Percentiles rank a stretch among this genome's conserved stretches.
Evolutionary conservation across 2,329 filamentous ascomycete species (phyloP).

Genomic region (Neoascochyta sp.): DNA sequence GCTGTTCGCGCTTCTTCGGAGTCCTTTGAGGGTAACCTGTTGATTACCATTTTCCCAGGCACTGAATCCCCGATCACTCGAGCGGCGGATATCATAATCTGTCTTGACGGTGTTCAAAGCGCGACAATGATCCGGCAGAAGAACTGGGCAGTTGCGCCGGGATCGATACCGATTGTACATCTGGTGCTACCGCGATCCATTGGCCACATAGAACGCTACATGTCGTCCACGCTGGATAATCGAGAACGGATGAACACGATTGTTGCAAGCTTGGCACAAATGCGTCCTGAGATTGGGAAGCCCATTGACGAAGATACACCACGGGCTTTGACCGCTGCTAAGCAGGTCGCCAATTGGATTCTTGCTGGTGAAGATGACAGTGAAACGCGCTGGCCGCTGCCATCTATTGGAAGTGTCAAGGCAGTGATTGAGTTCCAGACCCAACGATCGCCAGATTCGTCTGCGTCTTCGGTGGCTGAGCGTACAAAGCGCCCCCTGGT

Average conservation of each 20-base stretch:
- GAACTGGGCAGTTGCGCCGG: constrained; percentile 18
- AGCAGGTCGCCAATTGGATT: constrained; percentile 25
- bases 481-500: constrained; percentile 29
- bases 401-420: constrained; percentile 30
- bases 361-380: constrained; percentile 5
- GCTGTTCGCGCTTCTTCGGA: constrained; percentile 7
- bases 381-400: constrained; percentile 25
- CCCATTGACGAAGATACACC: constrained; percentile 28
- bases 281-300: constrained; percentile 27
- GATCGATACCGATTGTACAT: constrained; percentile 31
- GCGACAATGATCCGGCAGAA: constrained; percentile 22
- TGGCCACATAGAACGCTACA: constrained; percentile 44
- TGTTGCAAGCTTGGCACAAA: constrained; percentile 32
- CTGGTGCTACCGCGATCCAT: constrained; percentile 42
- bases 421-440: constrained; percentile 28
- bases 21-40: constrained; percentile 13
- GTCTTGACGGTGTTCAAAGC: constrained; percentile 36
- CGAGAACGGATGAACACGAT: constrained; percentile 34
- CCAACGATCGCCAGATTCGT: constrained; percentile 18
- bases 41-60: constrained; percentile 37
- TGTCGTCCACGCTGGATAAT: constrained; percentile 18
- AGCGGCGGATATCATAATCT: constrained; percentile 41
- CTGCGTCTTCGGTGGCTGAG: constrained; percentile 15
- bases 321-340: constrained; percentile 21
- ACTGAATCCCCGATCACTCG: constrained; percentile 16